phyloP scores from a whole-genome alignment of 1,139 yeast genomes.

The Ogataea hybrid region DNA sequence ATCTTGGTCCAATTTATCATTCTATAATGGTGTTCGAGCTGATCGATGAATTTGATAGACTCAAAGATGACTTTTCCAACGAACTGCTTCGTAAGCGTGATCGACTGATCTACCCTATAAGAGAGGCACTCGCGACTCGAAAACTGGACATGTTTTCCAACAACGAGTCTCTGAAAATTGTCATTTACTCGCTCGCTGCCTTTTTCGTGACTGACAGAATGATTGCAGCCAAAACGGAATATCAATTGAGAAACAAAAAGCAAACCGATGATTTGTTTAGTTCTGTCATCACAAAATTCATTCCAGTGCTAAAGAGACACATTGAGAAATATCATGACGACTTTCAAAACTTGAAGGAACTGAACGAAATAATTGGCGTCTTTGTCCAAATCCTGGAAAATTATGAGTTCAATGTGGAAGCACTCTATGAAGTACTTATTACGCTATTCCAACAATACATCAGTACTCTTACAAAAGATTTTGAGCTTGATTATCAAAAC shows the following conservation, averaged over 20 bases:
- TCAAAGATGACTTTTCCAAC: slow-evolving; percentile 62
- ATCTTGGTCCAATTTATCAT: slow-evolving; percentile 73
- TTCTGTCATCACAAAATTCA: slow-evolving; percentile 55
- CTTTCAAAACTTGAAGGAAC: slow-evolving; percentile 39
- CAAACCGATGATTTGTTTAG: slow-evolving; percentile 80
- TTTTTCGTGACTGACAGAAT: slow-evolving; percentile 76
- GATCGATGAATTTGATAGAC: slow-evolving; percentile 58
- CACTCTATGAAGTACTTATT: slow-evolving; percentile 62
- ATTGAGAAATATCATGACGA: slow-evolving; percentile 29
- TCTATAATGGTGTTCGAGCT: slow-evolving; percentile 80
- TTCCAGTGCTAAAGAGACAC: slow-evolving; percentile 48
- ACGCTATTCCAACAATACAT: slow-evolving; percentile 61
- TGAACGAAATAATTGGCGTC: slow-evolving; percentile 65
- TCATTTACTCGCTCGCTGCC: slow-evolving; percentile 66
- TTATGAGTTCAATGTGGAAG: slow-evolving; percentile 58
- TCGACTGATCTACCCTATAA: slow-evolving; percentile 51
- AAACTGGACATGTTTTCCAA: slow-evolving; percentile 23
- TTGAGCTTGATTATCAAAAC: slow-evolving; percentile 58
- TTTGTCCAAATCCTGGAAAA: slow-evolving; percentile 78
- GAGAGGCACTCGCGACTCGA: slow-evolving; percentile 24
- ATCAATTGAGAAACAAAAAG: slow-evolving; percentile 50
- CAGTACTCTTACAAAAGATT: slow-evolving; percentile 51
- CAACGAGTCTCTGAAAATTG: slow-evolving; percentile 46
- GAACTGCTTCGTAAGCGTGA: slow-evolving; percentile 77
- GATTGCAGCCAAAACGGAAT: slow-evolving; percentile 56